Base-by-base conservation (phyloP, 306 rosid species). In the Ziziphus jujuba region DNA sequence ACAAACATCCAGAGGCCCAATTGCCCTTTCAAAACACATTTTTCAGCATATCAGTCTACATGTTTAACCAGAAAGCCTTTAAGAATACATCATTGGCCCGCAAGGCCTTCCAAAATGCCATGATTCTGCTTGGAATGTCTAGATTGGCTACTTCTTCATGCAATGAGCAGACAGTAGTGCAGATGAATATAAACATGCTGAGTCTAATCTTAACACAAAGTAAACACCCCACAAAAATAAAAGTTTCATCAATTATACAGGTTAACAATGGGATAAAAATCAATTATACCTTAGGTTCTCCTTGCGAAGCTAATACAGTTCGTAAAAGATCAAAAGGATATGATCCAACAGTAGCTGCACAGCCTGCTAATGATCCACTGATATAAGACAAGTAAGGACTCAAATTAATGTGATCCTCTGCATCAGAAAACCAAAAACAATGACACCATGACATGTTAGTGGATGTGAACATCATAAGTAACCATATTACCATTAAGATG, bases 271-370 rank as follows among this genome's bases (percentile, higher is more conserved):
- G 45, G 45, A 40, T 40, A 40, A 40, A 10, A 40, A 40, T 40
- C 40, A 57, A 47, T 6, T 25, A 74, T 81, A 92, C 98, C 96
- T 93, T 93, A 21, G 97, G 98, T 78, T 93, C 98, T 24, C 98
- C 98, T 51, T 93, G 98, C 63, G 98, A 93, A 75, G 98, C 97
- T 82, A 93, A 73, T 84, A 93, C 83, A 56, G 98, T 93, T 52
- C 97, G 85, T 45, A 93, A 72, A 75, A 93, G 96, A 88, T 93
- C 98, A 80, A 93, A 90, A 19, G 97, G 98, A 70, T 93, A 93
- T 28, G 98, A 90, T 57, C 97, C 98, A 12, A 93, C 71, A 21
- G 97, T 93, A 73, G 98, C 98, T 12, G 96, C 96, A 80, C 93
- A 86, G 16, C 98, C 98, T 22, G 97, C 98, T 72, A 90, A 40